phyloP scores from a whole-genome alignment of 2,329 filamentous ascomycete species.

The Aspergillus oerlinghausenensis region DNA sequence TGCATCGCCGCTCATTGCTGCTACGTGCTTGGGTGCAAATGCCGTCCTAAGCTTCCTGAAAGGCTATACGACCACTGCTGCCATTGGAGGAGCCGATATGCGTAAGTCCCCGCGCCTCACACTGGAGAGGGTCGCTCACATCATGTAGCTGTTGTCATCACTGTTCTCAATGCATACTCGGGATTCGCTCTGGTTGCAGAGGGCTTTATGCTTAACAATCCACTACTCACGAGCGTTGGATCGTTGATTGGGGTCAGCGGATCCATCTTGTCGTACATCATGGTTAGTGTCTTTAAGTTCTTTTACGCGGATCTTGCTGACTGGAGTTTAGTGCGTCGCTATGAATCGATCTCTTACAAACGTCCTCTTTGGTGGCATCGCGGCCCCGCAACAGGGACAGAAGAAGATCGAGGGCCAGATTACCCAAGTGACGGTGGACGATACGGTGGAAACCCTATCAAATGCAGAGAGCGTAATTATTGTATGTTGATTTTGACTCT shows the following conservation, averaged over 20 bases:
- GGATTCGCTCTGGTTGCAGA: conserved; percentile 87
- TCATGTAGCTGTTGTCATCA: conserved; percentile 69
- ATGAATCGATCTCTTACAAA: conserved; percentile 92
- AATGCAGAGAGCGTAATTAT: conserved; percentile 84
- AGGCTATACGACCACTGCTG: conserved; percentile 80
- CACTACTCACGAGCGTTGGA: conserved; percentile 77
- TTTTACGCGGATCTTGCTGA: conserved; percentile 1
- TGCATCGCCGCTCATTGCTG: conserved; percentile 72
- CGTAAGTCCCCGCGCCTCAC: conserved; percentile 40
- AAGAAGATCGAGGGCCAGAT: conserved; percentile 76
- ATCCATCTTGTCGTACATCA: conserved; percentile 81
- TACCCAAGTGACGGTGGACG: conserved; percentile 72
- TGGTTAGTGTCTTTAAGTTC: conserved; percentile 31
- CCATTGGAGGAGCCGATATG: conserved; percentile 93
- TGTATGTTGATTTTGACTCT: conserved; percentile 30
- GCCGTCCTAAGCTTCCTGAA: conserved; percentile 76
- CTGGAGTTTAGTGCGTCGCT: conserved; percentile 58
- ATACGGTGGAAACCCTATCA: conserved; percentile 69
- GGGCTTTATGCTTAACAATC: conserved; percentile 86
- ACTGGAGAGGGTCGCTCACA: conserved; percentile 19
- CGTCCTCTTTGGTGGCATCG: conserved; percentile 79
- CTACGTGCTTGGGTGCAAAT: conserved; percentile 71
- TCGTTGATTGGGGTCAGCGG: conserved; percentile 84
- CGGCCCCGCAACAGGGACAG: conserved; percentile 57
- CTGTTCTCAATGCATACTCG: conserved; percentile 84